These are phyloP conservation scores for Digitaria exilis DNA, from an alignment of 202 grass and related monocot genomes.

Conservation along the genomic window DNA sequence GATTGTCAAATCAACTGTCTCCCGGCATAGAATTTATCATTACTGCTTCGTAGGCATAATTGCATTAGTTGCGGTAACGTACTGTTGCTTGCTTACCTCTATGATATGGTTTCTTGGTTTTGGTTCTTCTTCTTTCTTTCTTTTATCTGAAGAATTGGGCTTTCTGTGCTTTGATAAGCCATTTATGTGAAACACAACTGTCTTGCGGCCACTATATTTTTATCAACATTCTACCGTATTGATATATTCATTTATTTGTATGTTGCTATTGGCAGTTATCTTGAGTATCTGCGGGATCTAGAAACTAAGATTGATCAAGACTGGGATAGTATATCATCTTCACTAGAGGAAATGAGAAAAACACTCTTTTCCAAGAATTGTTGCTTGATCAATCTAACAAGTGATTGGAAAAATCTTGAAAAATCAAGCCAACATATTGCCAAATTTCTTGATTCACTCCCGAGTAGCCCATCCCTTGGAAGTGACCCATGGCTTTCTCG, in stretches of 20 bases:
- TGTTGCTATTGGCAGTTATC: conserved; percentile 66
- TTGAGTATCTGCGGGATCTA: conserved; percentile 89
- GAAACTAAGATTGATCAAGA: conserved; percentile 94
- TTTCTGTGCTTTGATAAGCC: not conserved
- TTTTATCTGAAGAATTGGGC: not conserved
- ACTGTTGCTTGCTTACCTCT: not conserved
- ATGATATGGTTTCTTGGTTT: conserved; percentile 13
- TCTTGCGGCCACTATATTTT: not conserved
- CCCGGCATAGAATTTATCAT: not conserved
- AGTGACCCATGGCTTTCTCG: conserved; percentile 70
- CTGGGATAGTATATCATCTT: conserved; percentile 90
- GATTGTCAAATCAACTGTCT: conserved; percentile 14
- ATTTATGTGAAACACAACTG: not conserved
- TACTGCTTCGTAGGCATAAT: conserved; percentile 17
- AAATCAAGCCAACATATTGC: conserved; percentile 75
- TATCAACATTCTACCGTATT: not conserved
- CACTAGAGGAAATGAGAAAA: conserved; percentile 87
- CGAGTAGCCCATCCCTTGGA: conserved; percentile 51
- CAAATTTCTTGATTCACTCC: conserved; percentile 92
- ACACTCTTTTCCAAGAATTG: conserved; percentile 71
- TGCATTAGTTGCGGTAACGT: not conserved
- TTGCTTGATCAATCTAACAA: conserved; percentile 89
- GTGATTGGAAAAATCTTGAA: conserved; percentile 83
- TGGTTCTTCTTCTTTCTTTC: not conserved
- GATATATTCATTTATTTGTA: conserved; percentile 23